Conservation (phyloP, 441 rosid species). For the Macaranga tanarius region DNA sequence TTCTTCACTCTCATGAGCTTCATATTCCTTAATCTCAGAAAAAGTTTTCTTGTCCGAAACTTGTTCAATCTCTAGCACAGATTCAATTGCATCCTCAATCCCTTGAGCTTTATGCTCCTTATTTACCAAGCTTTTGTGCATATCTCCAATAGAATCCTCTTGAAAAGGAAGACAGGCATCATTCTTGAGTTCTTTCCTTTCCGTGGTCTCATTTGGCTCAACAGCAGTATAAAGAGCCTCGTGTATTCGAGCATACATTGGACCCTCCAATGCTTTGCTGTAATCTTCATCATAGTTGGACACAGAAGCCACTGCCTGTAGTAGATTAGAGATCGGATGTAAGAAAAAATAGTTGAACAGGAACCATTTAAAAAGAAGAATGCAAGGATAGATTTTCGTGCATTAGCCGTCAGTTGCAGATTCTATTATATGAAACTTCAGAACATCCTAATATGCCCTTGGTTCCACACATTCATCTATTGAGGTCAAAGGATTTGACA, state of each 20-base stretch:
- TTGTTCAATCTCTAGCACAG: slow-evolving; percentile 16
- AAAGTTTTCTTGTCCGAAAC: slow-evolving; percentile 28
- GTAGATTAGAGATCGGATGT: slow-evolving; percentile 22
- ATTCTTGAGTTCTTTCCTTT: slow-evolving; percentile 22
- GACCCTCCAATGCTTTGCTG: slow-evolving; percentile 53
- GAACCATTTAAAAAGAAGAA: neutral
- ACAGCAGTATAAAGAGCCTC: slow-evolving; percentile 48
- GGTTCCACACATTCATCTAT: neutral
- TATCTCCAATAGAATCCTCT: slow-evolving; percentile 27
- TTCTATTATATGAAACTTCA: slow-evolving; percentile 2
- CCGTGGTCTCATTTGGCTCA: slow-evolving; percentile 28
- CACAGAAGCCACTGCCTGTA: slow-evolving; percentile 68
- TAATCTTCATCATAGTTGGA: slow-evolving; percentile 58
- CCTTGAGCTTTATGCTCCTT: slow-evolving; percentile 24
- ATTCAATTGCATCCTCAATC: slow-evolving; percentile 23
- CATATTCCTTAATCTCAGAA: slow-evolving; percentile 64
- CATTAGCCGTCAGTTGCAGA: slow-evolving; percentile 7
- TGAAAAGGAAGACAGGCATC: slow-evolving; percentile 23
- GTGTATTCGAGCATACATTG: slow-evolving; percentile 56
- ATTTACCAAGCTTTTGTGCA: slow-evolving; percentile 1
- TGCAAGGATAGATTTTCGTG: slow-evolving; percentile 15
- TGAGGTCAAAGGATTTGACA: neutral
- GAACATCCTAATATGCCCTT: neutral
- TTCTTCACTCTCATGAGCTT: slow-evolving; percentile 34
- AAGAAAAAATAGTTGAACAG: slow-evolving; percentile 17